Conservation (phyloP, 1,139 yeast species). For the Blastobotrys malaysiensis region DNA sequence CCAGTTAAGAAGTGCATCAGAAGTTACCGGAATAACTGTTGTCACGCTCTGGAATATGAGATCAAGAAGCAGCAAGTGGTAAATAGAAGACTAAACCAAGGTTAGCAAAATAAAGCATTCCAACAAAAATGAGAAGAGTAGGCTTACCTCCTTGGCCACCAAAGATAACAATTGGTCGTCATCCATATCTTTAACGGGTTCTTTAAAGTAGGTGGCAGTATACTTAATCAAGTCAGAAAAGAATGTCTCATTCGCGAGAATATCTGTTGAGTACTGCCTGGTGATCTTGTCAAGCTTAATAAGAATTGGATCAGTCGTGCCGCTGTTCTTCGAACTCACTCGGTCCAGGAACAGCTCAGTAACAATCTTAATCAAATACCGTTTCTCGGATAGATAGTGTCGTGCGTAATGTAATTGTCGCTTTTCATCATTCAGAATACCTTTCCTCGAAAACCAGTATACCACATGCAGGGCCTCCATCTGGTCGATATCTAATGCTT, state of each 20-base stretch:
- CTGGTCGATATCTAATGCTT: slow-evolving; percentile 21
- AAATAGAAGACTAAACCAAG: slow-evolving; percentile 10
- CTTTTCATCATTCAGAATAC: slow-evolving; percentile 16
- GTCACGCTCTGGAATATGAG: slow-evolving; percentile 26
- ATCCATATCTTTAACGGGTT: slow-evolving; percentile 11
- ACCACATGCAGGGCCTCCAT: slow-evolving; percentile 23
- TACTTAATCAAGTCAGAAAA: slow-evolving; percentile 18
- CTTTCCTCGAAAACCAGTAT: slow-evolving; percentile 20
- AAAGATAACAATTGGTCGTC: slow-evolving; percentile 12
- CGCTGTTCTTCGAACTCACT: background rate
- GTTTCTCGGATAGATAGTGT: slow-evolving; percentile 22
- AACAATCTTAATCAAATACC: slow-evolving; percentile 21
- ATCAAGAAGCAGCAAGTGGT: slow-evolving; percentile 24
- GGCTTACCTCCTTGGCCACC: slow-evolving; percentile 16
- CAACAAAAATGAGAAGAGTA: slow-evolving; percentile 1
- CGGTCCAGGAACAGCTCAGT: slow-evolving; percentile 15
- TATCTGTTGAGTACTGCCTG: slow-evolving; percentile 20
- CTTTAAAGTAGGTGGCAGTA: slow-evolving; percentile 14
- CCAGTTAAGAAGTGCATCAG: slow-evolving; percentile 45
- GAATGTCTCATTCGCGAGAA: slow-evolving; percentile 22
- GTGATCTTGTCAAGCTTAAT: slow-evolving; percentile 5
- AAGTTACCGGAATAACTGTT: slow-evolving; percentile 26
- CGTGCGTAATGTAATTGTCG: slow-evolving; percentile 20
- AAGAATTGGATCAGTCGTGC: slow-evolving; percentile 1
- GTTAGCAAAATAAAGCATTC: background rate